Base-by-base conservation (phyloP, 164 flowering plant species). In the Kingdonia uniflora region DNA sequence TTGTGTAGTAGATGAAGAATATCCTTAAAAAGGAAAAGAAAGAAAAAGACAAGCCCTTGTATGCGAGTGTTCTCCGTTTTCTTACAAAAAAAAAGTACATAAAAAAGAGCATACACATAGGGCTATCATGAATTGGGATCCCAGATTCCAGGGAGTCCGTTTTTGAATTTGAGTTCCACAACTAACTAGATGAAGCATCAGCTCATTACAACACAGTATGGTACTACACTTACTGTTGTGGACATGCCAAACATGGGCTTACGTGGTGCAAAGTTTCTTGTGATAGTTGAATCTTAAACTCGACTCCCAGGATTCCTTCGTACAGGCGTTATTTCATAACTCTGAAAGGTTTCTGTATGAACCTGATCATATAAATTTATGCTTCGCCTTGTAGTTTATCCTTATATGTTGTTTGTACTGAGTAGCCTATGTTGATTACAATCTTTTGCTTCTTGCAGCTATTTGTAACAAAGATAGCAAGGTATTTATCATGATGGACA, bases 401-500 rank as follows among this genome's bases (percentile, higher is more conserved):
- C 11, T 26, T 25, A 24, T 26, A 6, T 26, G 16, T 15, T 19
- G 8, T 37, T 37, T 15, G 22, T 19, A 13, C 1, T 20, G 13
- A 6, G 19, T 35, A 20, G 17, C 23, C 1, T 2, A 11, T 51
- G 41, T 13, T 29, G 12, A 15, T 37, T 38, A 19, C 6, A 14
- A 35, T 17, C 14, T 38, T 52, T 45, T 65, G 23, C 42, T 47
- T 20, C 42, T 10, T 75, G 79, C 87, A 87, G 96, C 95, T 70
- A 76, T 84, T 39, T 88, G 99, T 70, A 87, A 80, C 68, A 84
- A 68, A 74, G 85, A 89, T 19, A 71, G 95, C 67, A 82, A 74
- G 68, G 83, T 88, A n/a, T 76, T 69, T 71, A 46, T 59, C 14
- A 61, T 81, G 55, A 57, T 86, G 62, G 81, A 73, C 77, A 64